Conservation (phyloP, 2,329 filamentous ascomycete genomes). For the Stemphylium vesicarium region DNA sequence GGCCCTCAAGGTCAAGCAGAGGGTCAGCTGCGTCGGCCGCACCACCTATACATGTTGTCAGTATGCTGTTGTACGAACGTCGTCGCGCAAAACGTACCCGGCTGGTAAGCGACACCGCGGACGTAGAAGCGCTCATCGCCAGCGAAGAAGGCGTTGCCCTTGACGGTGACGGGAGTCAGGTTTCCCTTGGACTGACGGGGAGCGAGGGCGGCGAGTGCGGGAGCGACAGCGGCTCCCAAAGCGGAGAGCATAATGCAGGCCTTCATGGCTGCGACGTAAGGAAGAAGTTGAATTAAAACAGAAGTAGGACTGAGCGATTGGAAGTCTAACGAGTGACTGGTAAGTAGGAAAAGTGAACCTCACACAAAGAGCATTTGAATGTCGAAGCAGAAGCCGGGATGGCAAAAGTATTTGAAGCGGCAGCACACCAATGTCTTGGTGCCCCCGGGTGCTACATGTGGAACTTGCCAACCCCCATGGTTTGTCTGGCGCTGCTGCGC, state of each 20-base stretch:
- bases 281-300: conserved; percentile 36
- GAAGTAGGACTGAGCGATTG: conserved; percentile 27
- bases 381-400: conserved; percentile 23
- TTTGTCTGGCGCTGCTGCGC: conserved; percentile 36
- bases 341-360: conserved; percentile 36
- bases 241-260: conserved; percentile 34
- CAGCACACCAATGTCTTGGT: conserved; percentile 36
- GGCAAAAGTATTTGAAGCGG: conserved; percentile 41
- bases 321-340: conserved; percentile 48
- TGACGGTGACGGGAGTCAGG: conserved; percentile 62
- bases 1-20: conserved; percentile 71
- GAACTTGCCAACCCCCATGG: conserved; percentile 47
- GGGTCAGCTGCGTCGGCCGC: conserved; percentile 65
- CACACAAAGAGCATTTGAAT: conserved; percentile 36
- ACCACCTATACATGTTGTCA: conserved; percentile 47
- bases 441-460: conserved; percentile 36
- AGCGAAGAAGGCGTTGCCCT: conserved; percentile 70
- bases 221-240: conserved; percentile 34
- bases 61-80: conserved; percentile 43
- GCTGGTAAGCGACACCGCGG: conserved; percentile 69
- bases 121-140: conserved; percentile 66
- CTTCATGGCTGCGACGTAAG: conserved; percentile 37
- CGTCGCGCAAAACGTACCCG: conserved; percentile 55
- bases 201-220: conserved; percentile 32
- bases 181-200: conserved; percentile 45